Percentiles rank a stretch among this genome's conserved stretches.
These are phyloP conservation scores for Ramaria rubella DNA, from an alignment of 768 basidiomycete species.

Conservation along the genomic window DNA sequence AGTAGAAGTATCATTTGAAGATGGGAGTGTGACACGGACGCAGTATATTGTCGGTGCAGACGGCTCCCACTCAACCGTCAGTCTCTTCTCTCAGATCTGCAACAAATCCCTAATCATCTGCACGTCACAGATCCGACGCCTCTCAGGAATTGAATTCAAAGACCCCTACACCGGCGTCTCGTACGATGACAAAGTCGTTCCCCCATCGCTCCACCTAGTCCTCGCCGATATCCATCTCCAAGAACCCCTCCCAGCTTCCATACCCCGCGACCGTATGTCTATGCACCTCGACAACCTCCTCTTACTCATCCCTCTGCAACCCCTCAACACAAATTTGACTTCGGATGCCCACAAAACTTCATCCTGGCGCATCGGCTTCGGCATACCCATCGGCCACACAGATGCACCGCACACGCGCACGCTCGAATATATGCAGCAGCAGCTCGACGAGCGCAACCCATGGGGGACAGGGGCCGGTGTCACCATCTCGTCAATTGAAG, in stretches of 20 bases:
- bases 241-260: neutral
- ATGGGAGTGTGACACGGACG: constrained; percentile 36
- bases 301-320: neutral
- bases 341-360: neutral
- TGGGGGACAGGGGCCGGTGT: neutral
- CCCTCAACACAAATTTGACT: too few species aligned
- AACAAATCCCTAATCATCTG: too few species aligned
- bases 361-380: neutral
- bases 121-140: neutral
- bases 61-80: constrained; percentile 40
- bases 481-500: neutral
- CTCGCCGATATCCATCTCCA: constrained; percentile 32
- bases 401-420: neutral
- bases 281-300: neutral
- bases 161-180: constrained; percentile 35
- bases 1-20: constrained; percentile 29
- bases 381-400: neutral
- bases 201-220: constrained; percentile 32
- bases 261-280: neutral
- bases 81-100: too few species aligned
- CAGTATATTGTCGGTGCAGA: constrained; percentile 47
- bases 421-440: constrained; percentile 7
- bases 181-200: constrained; percentile 28
- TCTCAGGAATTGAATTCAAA: constrained; percentile 15
- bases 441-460: constrained; percentile 5